Evolutionary conservation across 2,329 filamentous ascomycete genomes (phyloP).

Genomic region (Pestalotiopsis sp.): DNA sequence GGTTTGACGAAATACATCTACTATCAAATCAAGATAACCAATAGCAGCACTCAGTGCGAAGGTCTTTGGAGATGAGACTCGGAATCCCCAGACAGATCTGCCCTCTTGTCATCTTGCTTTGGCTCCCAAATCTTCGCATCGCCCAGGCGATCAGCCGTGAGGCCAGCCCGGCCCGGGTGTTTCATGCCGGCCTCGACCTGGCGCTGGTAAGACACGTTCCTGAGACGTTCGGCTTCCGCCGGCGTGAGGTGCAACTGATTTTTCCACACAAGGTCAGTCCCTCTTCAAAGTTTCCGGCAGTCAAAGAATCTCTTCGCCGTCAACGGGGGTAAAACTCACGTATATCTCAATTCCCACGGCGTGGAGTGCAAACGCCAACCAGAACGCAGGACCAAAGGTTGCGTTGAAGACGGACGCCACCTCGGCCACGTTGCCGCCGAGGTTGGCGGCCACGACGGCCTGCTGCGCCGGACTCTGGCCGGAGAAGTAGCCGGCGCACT

Average conservation of each 20-base stretch:
- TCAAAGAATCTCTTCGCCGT: no score
- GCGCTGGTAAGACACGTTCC: conserved; percentile 56
- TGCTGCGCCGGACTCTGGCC: conserved; percentile 25
- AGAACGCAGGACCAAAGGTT: conserved; percentile 53
- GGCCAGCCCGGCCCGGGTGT: conserved; percentile 48
- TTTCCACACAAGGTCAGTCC: neutral
- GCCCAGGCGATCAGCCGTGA: conserved; percentile 40
- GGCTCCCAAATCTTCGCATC: conserved; percentile 11
- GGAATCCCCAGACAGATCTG: neutral
- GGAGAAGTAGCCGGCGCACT: conserved; percentile 42
- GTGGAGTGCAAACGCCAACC: conserved; percentile 55
- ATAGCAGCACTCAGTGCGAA: neutral
- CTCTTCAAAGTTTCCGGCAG: conserved; percentile 14
- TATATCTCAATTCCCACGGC: conserved; percentile 50
- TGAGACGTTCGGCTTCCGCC: conserved; percentile 52
- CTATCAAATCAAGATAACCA: neutral
- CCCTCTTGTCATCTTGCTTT: neutral
- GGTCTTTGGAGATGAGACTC: neutral
- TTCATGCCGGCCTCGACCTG: conserved; percentile 56
- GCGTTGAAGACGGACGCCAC: conserved; percentile 45
- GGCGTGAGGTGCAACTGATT: conserved; percentile 54
- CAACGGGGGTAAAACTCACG: conserved; percentile 31
- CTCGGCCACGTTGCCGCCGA: conserved; percentile 29
- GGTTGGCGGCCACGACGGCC: conserved; percentile 34
- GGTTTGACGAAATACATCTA: neutral